Percentiles rank a stretch among this genome's conserved stretches.
Conservation (phyloP, 768 basidiomycete genomes). For the Calvatia gigantea region DNA sequence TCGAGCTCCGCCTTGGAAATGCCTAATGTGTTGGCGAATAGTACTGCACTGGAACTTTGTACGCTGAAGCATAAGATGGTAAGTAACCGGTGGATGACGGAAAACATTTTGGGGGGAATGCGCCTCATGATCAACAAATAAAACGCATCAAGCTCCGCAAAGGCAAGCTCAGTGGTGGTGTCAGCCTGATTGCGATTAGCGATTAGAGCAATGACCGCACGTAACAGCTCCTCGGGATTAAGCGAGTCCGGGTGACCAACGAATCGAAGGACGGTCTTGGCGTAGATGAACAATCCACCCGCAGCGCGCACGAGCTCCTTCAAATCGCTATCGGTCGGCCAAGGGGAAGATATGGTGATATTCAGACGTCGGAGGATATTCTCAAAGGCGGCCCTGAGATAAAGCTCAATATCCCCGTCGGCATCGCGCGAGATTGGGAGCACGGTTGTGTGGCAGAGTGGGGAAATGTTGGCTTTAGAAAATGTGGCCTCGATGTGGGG, state of each 20-base stretch:
- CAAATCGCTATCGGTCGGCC: too few species aligned
- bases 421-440: neutral
- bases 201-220: neutral
- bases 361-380: too few species aligned
- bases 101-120: conserved; percentile 23
- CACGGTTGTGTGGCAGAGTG: neutral
- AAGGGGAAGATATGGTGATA: too few species aligned
- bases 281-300: too few species aligned
- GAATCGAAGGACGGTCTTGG: too few species aligned
- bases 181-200: neutral
- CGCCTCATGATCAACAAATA: conserved; percentile 11
- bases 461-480: neutral
- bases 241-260: too few species aligned
- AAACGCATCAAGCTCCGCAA: conserved; percentile 14
- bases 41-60: neutral
- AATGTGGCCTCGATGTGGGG: neutral
- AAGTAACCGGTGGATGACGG: neutral
- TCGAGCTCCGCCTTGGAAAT: neutral
- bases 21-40: neutral
- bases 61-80: neutral
- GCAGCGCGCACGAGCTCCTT: too few species aligned
- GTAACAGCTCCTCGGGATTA: neutral
- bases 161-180: neutral
- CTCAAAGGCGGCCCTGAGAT: neutral
- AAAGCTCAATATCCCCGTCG: conserved; percentile 5